These are phyloP conservation scores for Diospyros kaki DNA, from an alignment of 148 eudicot species.

Conservation along the genomic window DNA sequence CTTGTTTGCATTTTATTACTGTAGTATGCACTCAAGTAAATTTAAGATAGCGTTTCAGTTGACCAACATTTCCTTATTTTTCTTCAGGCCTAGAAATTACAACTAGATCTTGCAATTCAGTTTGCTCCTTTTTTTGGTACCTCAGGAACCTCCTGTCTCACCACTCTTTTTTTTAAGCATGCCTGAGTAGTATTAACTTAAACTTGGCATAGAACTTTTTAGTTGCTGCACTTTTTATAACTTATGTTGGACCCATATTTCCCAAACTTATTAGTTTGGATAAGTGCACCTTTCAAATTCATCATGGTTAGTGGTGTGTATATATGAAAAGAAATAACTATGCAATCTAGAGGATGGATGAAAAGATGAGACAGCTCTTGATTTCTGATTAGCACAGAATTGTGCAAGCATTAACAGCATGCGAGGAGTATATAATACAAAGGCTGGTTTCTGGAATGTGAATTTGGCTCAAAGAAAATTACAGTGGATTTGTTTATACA, in stretches of 20 bases:
- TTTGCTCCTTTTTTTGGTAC: neutral
- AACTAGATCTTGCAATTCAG: neutral
- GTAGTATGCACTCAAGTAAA: neutral
- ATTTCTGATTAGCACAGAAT: neutral
- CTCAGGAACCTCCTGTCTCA: neutral
- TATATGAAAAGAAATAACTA: neutral
- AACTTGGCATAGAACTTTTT: too few relatives aligned
- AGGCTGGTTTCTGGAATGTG: neutral
- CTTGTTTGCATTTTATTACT: neutral
- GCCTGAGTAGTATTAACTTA: neutral
- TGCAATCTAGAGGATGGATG: neutral
- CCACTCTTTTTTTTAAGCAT: neutral
- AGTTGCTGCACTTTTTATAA: neutral
- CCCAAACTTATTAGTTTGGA: neutral
- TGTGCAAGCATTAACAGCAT: neutral
- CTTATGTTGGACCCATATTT: neutral
- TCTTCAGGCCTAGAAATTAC: neutral
- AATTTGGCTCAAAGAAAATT: neutral
- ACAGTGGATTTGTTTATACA: too few relatives aligned
- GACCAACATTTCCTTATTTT: neutral
- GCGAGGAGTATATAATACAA: neutral
- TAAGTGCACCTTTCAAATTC: too few relatives aligned
- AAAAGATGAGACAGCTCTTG: neutral
- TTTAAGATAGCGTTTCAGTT: neutral
- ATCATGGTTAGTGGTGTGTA: too few relatives aligned